These are phyloP conservation scores for Chenopodium formosanum DNA, from an alignment of 148 eudicot genomes.

Conservation along the genomic window DNA sequence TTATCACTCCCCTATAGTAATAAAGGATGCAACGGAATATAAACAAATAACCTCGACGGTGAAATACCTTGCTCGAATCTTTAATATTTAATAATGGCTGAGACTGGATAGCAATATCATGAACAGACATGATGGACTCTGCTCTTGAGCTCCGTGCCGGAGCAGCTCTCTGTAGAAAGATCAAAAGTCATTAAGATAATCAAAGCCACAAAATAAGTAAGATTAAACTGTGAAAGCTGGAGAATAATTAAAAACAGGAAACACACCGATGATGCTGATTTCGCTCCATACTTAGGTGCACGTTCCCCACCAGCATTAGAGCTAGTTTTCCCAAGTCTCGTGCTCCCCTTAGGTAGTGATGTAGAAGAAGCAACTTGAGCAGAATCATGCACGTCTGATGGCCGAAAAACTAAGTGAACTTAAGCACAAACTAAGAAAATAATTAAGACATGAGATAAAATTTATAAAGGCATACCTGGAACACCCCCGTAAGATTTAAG, in stretches of 20 bases:
- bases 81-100: constrained; percentile 77
- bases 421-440: not conserved
- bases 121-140: constrained; percentile 73
- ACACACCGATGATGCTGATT: constrained; percentile 66
- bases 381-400: constrained; percentile 59
- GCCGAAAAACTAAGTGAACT: constrained; percentile 8
- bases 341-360: constrained; percentile 43
- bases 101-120: constrained; percentile 78
- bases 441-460: not conserved
- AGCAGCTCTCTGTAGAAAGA: constrained; percentile 50
- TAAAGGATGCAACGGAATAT: not conserved
- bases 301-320: constrained; percentile 59
- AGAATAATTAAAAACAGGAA: not conserved
- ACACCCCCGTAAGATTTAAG: constrained; percentile 58
- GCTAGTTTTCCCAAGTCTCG: constrained; percentile 56
- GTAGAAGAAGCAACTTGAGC: constrained; percentile 44
- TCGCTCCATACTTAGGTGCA: constrained; percentile 59
- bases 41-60: not conserved
- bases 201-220: too few species aligned
- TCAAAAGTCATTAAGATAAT: not conserved
- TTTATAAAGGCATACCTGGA: constrained; percentile 47
- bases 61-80: constrained; percentile 88
- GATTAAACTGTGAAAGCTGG: too few species aligned
- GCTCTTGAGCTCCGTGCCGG: constrained; percentile 65
- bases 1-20: not conserved